Conservation (phyloP, 129 eudicot genomes). For the Oenanthe sinensis region DNA sequence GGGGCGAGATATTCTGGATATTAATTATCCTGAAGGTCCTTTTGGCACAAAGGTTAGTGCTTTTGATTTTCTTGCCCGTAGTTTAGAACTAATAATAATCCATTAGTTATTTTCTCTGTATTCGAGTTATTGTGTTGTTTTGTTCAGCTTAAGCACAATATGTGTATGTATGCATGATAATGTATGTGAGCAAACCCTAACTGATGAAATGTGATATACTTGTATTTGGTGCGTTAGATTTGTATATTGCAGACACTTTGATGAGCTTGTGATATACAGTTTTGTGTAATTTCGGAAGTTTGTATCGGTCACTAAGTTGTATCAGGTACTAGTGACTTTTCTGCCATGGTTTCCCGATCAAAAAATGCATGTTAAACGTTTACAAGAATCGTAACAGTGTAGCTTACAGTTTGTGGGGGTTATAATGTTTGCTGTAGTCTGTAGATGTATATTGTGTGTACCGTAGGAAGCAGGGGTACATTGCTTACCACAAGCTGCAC, state of each 20-base stretch:
- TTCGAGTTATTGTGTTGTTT: neutral
- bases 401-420: neutral
- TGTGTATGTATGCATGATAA: neutral
- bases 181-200: neutral
- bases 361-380: neutral
- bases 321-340: neutral
- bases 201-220: neutral
- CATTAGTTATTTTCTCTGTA: neutral
- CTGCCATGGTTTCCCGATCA: neutral
- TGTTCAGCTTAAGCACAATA: neutral
- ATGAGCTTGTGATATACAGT: neutral
- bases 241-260: neutral
- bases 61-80: neutral
- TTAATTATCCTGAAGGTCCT: constrained; percentile 48
- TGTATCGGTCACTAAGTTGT: neutral
- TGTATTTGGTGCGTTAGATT: neutral
- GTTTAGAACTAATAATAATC: neutral
- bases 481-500: neutral
- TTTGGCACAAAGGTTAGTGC: constrained; percentile 65
- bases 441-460: neutral
- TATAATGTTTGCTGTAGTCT: neutral
- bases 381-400: neutral
- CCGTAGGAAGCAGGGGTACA: neutral
- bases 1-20: constrained; percentile 49
- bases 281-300: neutral